Evolutionary conservation across 1,139 yeast genomes (phyloP).

Genomic region (Zygoascus hellenicus): DNA sequence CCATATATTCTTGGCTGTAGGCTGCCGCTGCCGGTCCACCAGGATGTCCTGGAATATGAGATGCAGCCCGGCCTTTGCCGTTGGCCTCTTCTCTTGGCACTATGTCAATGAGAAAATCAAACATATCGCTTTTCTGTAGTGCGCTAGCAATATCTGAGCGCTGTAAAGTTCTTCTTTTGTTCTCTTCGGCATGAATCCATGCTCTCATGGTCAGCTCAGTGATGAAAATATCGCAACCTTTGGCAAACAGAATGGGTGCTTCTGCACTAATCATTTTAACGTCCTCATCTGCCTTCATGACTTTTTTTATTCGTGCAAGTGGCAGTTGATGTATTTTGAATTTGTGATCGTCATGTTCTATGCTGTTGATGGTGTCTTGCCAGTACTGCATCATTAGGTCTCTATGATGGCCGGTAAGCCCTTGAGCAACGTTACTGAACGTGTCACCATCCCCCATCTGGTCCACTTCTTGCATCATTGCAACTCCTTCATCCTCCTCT

Average conservation of each 20-base stretch:
- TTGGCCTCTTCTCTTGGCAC: slow-evolving; percentile 62
- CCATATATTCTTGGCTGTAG: slow-evolving; percentile 1
- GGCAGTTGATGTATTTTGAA: slow-evolving; percentile 94
- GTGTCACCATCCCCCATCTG: slow-evolving; percentile 18
- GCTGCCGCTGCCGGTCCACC: neutral
- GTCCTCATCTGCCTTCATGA: slow-evolving; percentile 97
- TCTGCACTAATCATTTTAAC: slow-evolving; percentile 97
- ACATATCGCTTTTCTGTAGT: slow-evolving; percentile 90
- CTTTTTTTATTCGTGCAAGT: slow-evolving; percentile 87
- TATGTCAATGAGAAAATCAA: slow-evolving; percentile 90
- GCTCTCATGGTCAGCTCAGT: slow-evolving; percentile 97
- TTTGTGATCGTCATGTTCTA: slow-evolving; percentile 85
- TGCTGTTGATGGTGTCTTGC: slow-evolving; percentile 84
- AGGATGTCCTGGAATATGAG: slow-evolving; percentile 6
- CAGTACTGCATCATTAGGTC: slow-evolving; percentile 93
- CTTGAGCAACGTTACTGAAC: slow-evolving; percentile 91
- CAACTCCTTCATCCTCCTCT: slow-evolving; percentile 8
- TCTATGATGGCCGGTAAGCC: slow-evolving; percentile 73
- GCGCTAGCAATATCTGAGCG: slow-evolving; percentile 95
- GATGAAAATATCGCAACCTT: slow-evolving; percentile 94
- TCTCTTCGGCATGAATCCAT: slow-evolving; percentile 97
- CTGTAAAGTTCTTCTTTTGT: slow-evolving; percentile 88
- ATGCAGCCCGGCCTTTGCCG: slow-evolving; percentile 6
- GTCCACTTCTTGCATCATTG: slow-evolving; percentile 7
- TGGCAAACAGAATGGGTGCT: slow-evolving; percentile 94